Base-by-base conservation (phyloP, 148 eudicot genomes). In the Chenopodium berlandieri region DNA sequence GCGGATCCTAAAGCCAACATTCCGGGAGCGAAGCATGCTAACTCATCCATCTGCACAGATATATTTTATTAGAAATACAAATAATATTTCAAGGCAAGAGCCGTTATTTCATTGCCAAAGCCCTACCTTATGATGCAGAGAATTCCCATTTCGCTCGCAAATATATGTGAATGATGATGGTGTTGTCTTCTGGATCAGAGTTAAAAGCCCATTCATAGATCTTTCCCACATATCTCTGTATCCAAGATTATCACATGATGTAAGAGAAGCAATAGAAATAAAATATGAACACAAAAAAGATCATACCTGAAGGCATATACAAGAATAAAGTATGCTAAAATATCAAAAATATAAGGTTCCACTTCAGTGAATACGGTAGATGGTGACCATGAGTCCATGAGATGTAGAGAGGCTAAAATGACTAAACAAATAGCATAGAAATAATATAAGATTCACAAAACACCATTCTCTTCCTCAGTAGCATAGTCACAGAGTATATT, bases 1-100 rank as follows among this genome's bases (percentile, higher is more conserved):
- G 88, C 73, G 75, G 97, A 85, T 66, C 99, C 99, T 80, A 96
- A 86, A 46, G 98, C 99, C 86, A 96, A 32, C 99, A 96, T 96
- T 73, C 99, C 99, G 48, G 99, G 99, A 32, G 91, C 99, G 92
- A 96, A 96, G 85, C 99, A 96, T 56, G 99, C 99, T 76, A 96
- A 85, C 87, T 96, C 99, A 86, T 96, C 99, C 99, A 96, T 96
- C 99, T 96, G 91, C 87, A 85, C 44, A 84, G 27, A 82, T 58
- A 85, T 48, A 71, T 71, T 80, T 64, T 23, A 23, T 65, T 58
- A 75, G 58, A 72, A 73, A 30, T 62, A 9, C 16, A 46, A 10
- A 44, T 73, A 48, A 32, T 73, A 58, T 68, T 73, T 72, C 48
- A 64, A 73, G 75, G 60, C 56, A 66, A 70, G 50, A 76, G 47